Evolutionary conservation across 306 rosid species (phyloP), one percentile per base, ranked within the genome.

Genomic region (Prosopis cineraria): DNA sequence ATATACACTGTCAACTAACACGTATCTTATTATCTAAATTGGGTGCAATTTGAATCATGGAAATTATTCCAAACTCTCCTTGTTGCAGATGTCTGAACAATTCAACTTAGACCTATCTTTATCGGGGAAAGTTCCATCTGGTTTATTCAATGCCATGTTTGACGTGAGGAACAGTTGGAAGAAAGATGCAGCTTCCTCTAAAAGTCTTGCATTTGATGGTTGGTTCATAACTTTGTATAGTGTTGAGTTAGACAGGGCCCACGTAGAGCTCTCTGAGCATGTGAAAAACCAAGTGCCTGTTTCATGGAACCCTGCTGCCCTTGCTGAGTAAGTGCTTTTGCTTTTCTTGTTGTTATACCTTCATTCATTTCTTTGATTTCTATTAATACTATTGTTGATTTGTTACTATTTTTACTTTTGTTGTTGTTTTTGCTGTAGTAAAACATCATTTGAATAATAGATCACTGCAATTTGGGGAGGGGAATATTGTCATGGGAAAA

Each of bases 241-340:
- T 72, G 74, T 90, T 70, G 96, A 87, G 79, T 72, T 90, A 59
- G 87, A 81, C 36, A 80, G 88, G 81, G 59, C 87, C 17, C 79
- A 82, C 17, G n/a, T 88, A 45, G 59, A 79, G 7, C 73, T 90
- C 24, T 69, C 83, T 40, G 63, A 90, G 48, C 41, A 82, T 29
- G 82, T 90, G 29, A 88, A 60, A 80, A 77, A 44, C 13, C 89
- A 89, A 37, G 88, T 90, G n/a, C 96, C 96, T 39, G 58, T 81
- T 59, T 60, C 86, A 3, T 90, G 93, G 96, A 89, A 90, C 25
- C 91, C 96, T 78, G 84, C 86, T 75, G 90, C 91, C 37, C 90
- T 90, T 80, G 90, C 93, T 2, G 87, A 80, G 96, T 88, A 85
- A 82, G 89, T 68, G 33, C 24, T 27, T 30, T 30, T 72, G 53